Conservation (phyloP, 768 basidiomycete genomes). For the Tylopilus subfusipes region DNA sequence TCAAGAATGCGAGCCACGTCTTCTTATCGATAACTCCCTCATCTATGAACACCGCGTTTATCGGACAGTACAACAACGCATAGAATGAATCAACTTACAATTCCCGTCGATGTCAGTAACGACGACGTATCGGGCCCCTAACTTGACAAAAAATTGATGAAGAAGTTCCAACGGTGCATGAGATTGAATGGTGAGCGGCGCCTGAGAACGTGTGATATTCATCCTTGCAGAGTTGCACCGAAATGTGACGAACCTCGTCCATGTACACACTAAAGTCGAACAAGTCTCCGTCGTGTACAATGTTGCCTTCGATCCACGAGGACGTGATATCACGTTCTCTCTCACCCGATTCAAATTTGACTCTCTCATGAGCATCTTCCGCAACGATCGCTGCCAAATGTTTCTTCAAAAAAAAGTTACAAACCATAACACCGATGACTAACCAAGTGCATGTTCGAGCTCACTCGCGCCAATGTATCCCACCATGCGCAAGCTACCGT, state of each 20-base stretch:
- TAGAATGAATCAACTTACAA: conserved; percentile 47
- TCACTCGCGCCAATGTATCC: conserved; percentile 93
- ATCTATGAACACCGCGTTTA: conserved; percentile 41
- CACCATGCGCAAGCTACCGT: conserved; percentile 59
- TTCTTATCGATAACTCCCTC: conserved; percentile 94
- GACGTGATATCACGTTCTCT: conserved; percentile 44
- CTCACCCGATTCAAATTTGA: conserved; percentile 60
- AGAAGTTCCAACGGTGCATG: conserved; percentile 89
- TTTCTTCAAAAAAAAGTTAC: background rate
- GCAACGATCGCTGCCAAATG: conserved; percentile 62
- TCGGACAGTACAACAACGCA: background rate
- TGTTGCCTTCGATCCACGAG: conserved; percentile 46
- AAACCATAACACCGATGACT: conserved; percentile 25
- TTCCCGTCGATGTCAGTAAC: conserved; percentile 78
- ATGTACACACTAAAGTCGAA: conserved; percentile 87
- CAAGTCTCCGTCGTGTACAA: conserved; percentile 40
- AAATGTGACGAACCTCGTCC: conserved; percentile 60
- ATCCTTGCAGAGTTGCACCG: background rate
- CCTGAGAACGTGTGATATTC: conserved; percentile 41
- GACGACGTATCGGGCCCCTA: conserved; percentile 88
- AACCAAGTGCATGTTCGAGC: conserved; percentile 88
- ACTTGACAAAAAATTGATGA: conserved; percentile 91
- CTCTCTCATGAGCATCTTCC: conserved; percentile 60
- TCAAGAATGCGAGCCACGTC: conserved; percentile 85
- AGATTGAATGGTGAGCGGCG: conserved; percentile 79